phyloP scores from a whole-genome alignment of 768 basidiomycete genomes.

The Phylloporus sp. region DNA sequence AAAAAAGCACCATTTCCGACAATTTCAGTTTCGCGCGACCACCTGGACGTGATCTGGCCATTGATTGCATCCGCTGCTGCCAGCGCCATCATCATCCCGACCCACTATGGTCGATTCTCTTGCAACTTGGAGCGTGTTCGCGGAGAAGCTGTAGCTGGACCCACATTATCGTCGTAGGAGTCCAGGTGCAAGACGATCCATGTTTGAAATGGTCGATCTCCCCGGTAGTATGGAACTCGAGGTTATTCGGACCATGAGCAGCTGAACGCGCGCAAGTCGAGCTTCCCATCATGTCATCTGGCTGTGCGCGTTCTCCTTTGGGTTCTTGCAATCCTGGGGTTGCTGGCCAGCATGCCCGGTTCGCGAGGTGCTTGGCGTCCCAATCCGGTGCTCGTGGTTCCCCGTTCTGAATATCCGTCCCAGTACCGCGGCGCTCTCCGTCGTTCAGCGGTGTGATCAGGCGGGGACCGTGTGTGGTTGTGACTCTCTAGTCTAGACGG shows the following conservation, averaged over 20 bases:
- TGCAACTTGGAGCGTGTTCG: constrained; percentile 18
- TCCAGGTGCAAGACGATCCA: constrained; percentile 7
- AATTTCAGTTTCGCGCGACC: background rate
- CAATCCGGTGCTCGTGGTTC: background rate
- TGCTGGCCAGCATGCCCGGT: constrained; percentile 12
- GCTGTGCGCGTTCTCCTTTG: constrained; percentile 25
- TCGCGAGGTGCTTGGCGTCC: constrained; percentile 14
- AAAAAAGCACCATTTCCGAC: constrained; percentile 7
- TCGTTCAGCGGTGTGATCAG: background rate
- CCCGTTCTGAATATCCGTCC: background rate
- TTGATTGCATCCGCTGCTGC: background rate
- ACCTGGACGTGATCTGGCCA: constrained; percentile 4
- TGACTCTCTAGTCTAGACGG: constrained; percentile 3
- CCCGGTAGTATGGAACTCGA: background rate
- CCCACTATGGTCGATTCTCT: constrained; percentile 14
- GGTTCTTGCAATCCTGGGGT: constrained; percentile 14
- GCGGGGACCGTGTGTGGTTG: constrained; percentile 2
- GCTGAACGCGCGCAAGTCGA: background rate
- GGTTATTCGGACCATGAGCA: constrained; percentile 6
- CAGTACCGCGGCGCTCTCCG: background rate
- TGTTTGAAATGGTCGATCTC: constrained; percentile 21
- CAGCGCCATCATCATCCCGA: background rate
- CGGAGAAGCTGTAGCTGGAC: constrained; percentile 11
- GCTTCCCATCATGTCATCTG: constrained; percentile 11
- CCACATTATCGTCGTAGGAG: no score